Conservation (phyloP, 164 flowering plant genomes). For the Cinnamomum chago region DNA sequence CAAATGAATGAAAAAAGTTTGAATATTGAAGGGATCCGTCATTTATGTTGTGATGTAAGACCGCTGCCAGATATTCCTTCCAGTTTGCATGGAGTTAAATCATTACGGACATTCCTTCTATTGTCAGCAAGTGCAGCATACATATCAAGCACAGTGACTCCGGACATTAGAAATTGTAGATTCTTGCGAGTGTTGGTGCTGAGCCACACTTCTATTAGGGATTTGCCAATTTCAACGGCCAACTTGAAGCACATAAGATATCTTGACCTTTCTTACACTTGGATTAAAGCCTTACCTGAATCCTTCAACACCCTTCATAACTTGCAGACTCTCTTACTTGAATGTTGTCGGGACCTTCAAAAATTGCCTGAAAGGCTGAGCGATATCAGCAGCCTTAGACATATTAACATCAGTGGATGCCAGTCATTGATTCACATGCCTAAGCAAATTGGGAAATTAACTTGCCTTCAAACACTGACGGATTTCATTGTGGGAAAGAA, state of each 20-base stretch:
- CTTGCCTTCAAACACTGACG: slow-evolving; percentile 16
- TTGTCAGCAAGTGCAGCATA: too few relatives aligned
- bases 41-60: neutral
- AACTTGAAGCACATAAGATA: slow-evolving; percentile 1
- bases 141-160: neutral
- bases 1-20: neutral
- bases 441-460: neutral
- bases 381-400: neutral
- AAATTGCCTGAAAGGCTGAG: neutral
- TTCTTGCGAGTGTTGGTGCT: neutral
- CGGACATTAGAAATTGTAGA: neutral
- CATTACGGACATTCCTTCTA: neutral
- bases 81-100: too few relatives aligned
- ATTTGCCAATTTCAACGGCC: neutral
- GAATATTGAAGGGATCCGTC: neutral
- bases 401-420: neutral
- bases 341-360: neutral
- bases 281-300: neutral
- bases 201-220: neutral
- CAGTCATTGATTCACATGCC: slow-evolving; percentile 1
- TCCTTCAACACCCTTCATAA: neutral
- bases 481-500: slow-evolving; percentile 13
- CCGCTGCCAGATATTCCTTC: neutral
- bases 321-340: neutral
- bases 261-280: neutral